A percentile compares a stretch with the other conserved stretches of the same genome.
These are phyloP conservation scores for Nemania abortiva DNA, from an alignment of 2,329 filamentous ascomycete genomes.

Conservation along the genomic window DNA sequence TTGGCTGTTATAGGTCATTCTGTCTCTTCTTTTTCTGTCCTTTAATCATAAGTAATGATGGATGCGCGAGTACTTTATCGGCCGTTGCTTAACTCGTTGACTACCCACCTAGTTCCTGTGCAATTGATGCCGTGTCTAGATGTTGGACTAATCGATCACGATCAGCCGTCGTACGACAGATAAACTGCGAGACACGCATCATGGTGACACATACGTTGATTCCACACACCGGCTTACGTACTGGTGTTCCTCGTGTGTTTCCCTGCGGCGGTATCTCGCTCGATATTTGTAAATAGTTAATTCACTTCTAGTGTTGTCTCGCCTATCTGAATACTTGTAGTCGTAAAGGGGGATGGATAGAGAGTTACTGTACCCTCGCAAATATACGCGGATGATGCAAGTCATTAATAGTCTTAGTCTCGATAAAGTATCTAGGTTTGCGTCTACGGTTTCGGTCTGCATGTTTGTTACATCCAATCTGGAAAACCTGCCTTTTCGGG, in stretches of 20 bases:
- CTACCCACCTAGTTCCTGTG: not conserved
- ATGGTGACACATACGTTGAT: constrained; percentile 4
- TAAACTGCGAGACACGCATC: not conserved
- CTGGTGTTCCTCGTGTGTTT: constrained; percentile 10
- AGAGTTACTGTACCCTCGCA: no score
- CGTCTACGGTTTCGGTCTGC: not conserved
- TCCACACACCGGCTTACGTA: constrained; percentile 21
- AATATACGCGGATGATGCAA: not conserved
- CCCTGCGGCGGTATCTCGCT: constrained; percentile 9
- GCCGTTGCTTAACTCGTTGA: not conserved
- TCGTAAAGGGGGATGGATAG: no score
- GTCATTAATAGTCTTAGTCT: not conserved
- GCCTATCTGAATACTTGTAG: not conserved
- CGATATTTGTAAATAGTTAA: not conserved
- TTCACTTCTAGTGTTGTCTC: not conserved
- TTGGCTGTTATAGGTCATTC: not conserved
- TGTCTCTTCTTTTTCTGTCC: no score
- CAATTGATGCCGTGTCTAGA: not conserved
- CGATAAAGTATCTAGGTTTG: not conserved
- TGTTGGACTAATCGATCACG: not conserved
- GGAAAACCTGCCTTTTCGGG: constrained; percentile 40
- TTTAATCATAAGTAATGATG: no score
- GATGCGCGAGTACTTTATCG: no score
- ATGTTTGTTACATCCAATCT: constrained; percentile 4
- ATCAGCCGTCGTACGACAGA: not conserved